Conservation (phyloP, 2,329 filamentous ascomycete genomes). For the Septoria linicola region DNA sequence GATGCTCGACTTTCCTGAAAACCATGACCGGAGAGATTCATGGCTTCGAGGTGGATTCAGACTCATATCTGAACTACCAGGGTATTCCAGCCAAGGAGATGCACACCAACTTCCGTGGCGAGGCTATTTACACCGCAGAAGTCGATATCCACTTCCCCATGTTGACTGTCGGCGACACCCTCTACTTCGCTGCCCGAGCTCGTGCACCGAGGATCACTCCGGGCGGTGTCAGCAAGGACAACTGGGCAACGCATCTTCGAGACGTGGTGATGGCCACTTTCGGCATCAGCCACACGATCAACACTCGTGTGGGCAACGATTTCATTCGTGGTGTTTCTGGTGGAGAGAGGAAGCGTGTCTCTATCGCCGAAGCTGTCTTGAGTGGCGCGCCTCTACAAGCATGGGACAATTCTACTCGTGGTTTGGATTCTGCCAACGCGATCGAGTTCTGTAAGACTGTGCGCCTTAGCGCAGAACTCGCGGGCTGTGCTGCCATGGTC, state of each 20-base stretch:
- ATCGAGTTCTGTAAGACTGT: constrained; percentile 73
- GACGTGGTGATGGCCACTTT: constrained; percentile 76
- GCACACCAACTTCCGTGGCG: constrained; percentile 74
- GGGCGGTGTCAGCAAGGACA: constrained; percentile 54
- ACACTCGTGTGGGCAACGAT: constrained; percentile 73
- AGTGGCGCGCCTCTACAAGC: constrained; percentile 61
- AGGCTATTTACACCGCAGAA: constrained; percentile 84
- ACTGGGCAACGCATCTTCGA: constrained; percentile 62
- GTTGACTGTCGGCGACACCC: constrained; percentile 73
- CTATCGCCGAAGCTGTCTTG: constrained; percentile 74
- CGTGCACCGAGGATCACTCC: constrained; percentile 64
- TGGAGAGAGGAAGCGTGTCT: constrained; percentile 76
- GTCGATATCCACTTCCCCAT: constrained; percentile 79
- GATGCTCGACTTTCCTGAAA: constrained; percentile 83
- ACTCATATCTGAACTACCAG: constrained; percentile 79
- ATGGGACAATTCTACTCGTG: constrained; percentile 77
- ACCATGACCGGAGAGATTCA: constrained; percentile 80
- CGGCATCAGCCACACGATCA: constrained; percentile 69
- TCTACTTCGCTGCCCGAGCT: constrained; percentile 73
- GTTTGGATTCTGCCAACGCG: constrained; percentile 72
- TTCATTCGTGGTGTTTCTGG: constrained; percentile 72
- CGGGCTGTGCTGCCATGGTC: constrained; percentile 64
- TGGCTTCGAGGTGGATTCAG: constrained; percentile 69
- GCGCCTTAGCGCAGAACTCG: constrained; percentile 65
- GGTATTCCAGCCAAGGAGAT: constrained; percentile 71